A percentile compares a stretch with the other conserved stretches of the same genome.
Conservation (phyloP, 179 eudicot genomes). For the Heliamphora pulchella region DNA sequence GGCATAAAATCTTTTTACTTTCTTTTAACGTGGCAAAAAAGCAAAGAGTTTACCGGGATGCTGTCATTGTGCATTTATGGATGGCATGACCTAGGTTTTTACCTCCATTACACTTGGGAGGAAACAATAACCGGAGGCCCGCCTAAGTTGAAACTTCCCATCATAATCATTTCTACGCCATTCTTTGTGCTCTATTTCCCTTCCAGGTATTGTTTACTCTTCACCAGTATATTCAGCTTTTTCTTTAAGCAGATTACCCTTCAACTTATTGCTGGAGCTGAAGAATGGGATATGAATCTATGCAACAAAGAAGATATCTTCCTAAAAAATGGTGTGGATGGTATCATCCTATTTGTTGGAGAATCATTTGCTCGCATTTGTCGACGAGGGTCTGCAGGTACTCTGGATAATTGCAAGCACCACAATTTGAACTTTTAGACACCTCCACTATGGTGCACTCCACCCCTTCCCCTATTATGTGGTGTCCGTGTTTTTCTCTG, state of each 20-base stretch:
- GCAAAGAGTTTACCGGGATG: neutral
- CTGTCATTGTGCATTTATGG: neutral
- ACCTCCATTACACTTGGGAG: conserved; percentile 8
- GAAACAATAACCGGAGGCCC: neutral
- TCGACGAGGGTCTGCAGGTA: conserved; percentile 94
- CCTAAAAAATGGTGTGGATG: conserved; percentile 26
- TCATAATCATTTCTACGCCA: neutral
- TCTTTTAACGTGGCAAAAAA: neutral
- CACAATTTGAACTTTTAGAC: neutral
- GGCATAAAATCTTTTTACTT: neutral
- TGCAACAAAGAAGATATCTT: conserved; percentile 20
- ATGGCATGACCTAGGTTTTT: neutral
- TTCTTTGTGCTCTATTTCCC: neutral
- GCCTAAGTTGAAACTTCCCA: neutral
- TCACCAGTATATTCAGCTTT: conserved; percentile 42
- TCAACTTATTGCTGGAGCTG: conserved; percentile 70
- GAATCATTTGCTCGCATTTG: conserved; percentile 74
- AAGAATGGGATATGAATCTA: conserved; percentile 39
- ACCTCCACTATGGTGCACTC: neutral
- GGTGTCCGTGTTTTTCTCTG: conserved; percentile 4
- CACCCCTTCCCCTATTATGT: neutral
- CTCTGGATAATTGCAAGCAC: neutral
- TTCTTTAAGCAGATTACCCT: conserved; percentile 52
- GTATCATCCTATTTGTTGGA: conserved; percentile 54
- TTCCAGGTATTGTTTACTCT: conserved; percentile 25